Conservation (phyloP, 495 filamentous ascomycete genomes). For the Talaromyces stipitatus region DNA sequence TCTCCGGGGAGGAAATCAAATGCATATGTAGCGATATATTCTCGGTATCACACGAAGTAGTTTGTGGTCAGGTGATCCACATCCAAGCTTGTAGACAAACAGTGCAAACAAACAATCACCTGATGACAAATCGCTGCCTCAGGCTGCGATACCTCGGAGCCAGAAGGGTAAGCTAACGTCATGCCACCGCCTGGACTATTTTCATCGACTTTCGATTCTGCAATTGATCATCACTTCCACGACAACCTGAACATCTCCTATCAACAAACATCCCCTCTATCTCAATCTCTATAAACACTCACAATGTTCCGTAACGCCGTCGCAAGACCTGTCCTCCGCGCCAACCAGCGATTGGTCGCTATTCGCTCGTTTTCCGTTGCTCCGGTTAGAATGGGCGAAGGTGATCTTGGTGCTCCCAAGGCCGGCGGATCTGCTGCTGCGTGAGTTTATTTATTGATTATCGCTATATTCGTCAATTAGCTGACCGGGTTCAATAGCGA, state of each 20-base stretch:
- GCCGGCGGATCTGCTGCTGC: slow-evolving; percentile 24
- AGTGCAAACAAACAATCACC: not conserved
- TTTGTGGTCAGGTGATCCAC: too few relatives aligned
- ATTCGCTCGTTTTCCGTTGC: slow-evolving; percentile 57
- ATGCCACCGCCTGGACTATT: not conserved
- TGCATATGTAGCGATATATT: too few relatives aligned
- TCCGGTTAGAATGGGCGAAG: slow-evolving; percentile 53
- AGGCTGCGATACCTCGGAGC: not conserved
- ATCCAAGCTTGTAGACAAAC: too few relatives aligned
- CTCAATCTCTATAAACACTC: slow-evolving; percentile 10
- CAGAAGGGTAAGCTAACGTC: not conserved
- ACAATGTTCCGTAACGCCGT: slow-evolving; percentile 63
- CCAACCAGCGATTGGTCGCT: slow-evolving; percentile 38
- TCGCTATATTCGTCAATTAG: not conserved
- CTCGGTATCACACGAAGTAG: too few relatives aligned
- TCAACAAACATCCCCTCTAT: not conserved
- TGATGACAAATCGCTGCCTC: not conserved
- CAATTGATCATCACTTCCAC: not conserved
- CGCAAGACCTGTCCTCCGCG: slow-evolving; percentile 47
- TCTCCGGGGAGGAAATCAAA: too few relatives aligned
- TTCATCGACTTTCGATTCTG: not conserved
- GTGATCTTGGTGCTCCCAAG: slow-evolving; percentile 60
- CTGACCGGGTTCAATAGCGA: slow-evolving; percentile 49
- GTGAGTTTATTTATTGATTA: slow-evolving; percentile 17
- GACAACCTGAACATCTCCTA: too few relatives aligned